Percentiles rank a stretch among this genome's conserved stretches.
These are phyloP conservation scores for Yarrowia deformans DNA, from an alignment of 805 yeast genomes.

Conservation along the genomic window DNA sequence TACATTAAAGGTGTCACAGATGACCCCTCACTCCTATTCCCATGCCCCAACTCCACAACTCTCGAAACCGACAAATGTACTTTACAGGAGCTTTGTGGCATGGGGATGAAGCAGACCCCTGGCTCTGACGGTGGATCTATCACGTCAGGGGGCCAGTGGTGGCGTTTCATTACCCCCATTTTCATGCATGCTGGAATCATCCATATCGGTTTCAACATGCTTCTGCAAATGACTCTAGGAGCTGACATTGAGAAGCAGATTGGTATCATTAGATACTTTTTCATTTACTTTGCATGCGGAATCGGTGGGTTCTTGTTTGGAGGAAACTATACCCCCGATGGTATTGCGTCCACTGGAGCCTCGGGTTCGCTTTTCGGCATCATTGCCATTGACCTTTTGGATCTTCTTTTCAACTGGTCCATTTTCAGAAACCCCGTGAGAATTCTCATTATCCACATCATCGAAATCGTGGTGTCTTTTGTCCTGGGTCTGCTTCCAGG, in stretches of 20 bases:
- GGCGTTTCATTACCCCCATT: conserved; percentile 71
- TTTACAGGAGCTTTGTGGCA: conserved; percentile 66
- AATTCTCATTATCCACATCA: conserved; percentile 57
- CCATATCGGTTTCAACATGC: conserved; percentile 68
- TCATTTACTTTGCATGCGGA: conserved; percentile 68
- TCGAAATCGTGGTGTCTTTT: conserved; percentile 65
- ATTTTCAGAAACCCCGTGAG: conserved; percentile 57
- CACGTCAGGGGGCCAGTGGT: conserved; percentile 60
- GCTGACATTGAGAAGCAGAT: conserved; percentile 62
- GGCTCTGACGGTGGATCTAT: conserved; percentile 50
- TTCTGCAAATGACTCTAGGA: conserved; percentile 69
- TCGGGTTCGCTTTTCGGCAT: conserved; percentile 76
- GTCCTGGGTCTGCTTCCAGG: conserved; percentile 76
- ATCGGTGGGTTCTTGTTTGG: conserved; percentile 72
- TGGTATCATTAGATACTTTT: conserved; percentile 61
- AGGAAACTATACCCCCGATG: conserved; percentile 71
- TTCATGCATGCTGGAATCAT: conserved; percentile 77
- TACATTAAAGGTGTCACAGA: conserved; percentile 59
- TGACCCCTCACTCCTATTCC: conserved; percentile 57
- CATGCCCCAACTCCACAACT: conserved; percentile 73
- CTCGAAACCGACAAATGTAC: conserved; percentile 63
- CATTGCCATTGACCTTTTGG: conserved; percentile 65
- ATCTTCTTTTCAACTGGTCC: conserved; percentile 60
- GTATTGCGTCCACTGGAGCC: conserved; percentile 72
- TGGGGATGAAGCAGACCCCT: conserved; percentile 48